These are phyloP conservation scores for Omphalotus olearius DNA, from an alignment of 1,284 basidiomycete species.

Conservation along the genomic window DNA sequence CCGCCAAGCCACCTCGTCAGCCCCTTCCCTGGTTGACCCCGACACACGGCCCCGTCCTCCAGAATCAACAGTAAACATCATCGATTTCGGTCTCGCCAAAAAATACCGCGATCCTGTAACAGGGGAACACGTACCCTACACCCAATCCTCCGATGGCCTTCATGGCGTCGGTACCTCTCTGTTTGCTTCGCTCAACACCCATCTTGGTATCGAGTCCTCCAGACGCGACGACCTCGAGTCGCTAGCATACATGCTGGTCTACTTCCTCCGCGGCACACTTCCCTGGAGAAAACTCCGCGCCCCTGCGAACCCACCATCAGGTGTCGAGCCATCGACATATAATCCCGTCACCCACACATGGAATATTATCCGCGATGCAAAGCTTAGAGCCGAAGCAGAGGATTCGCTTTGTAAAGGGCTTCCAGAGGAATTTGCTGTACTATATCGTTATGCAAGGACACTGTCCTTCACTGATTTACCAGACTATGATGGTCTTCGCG, in stretches of 20 bases:
- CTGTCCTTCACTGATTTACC: constrained; percentile 89
- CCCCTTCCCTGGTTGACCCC: constrained; percentile 3
- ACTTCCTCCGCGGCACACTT: constrained; percentile 86
- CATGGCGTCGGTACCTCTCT: constrained; percentile 90
- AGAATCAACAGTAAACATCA: constrained; percentile 50
- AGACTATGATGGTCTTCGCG: constrained; percentile 84
- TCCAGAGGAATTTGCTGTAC: constrained; percentile 84
- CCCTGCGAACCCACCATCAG: constrained; percentile 47
- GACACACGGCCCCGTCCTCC: neutral
- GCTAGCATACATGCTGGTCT: constrained; percentile 89
- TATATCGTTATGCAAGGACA: constrained; percentile 82
- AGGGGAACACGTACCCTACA: constrained; percentile 86
- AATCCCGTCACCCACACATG: constrained; percentile 78
- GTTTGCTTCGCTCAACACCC: constrained; percentile 94
- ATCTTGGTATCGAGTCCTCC: constrained; percentile 86
- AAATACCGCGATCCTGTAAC: constrained; percentile 90
- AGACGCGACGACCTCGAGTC: constrained; percentile 91
- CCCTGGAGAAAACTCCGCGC: constrained; percentile 87
- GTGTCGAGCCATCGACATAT: constrained; percentile 36
- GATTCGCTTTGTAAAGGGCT: constrained; percentile 74
- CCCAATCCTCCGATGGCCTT: constrained; percentile 87
- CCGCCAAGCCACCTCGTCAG: constrained; percentile 2
- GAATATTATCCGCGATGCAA: constrained; percentile 69
- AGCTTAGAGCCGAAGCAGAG: constrained; percentile 49
- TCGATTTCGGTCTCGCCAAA: constrained; percentile 97